A percentile compares a stretch with the other conserved stretches of the same genome.
These are phyloP conservation scores for sunflower (Helianthus annuus) DNA, from an alignment of 129 eudicot genomes.

Conservation along the genomic window DNA sequence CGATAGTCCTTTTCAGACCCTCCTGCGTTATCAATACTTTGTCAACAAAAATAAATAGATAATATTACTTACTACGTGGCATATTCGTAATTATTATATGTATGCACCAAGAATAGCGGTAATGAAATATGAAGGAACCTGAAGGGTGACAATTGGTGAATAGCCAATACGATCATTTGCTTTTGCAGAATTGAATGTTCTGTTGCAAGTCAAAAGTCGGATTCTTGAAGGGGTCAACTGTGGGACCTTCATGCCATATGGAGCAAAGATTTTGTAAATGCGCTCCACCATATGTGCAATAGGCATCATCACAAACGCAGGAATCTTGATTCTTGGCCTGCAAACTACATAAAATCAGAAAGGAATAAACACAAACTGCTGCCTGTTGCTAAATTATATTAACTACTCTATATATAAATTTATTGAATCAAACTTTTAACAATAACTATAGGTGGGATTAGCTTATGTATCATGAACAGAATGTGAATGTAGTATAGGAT, in stretches of 20 bases:
- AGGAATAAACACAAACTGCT: constrained; percentile 52
- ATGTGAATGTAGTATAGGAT: background rate
- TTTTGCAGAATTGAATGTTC: constrained; percentile 82
- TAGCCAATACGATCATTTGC: constrained; percentile 95
- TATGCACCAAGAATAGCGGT: constrained; percentile 4
- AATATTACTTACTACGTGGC: background rate
- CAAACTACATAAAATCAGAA: constrained; percentile 71
- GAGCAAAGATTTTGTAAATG: constrained; percentile 65
- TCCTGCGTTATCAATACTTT: constrained; percentile 58
- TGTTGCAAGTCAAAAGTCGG: constrained; percentile 73
- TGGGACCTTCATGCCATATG: constrained; percentile 94
- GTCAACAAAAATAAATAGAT: background rate
- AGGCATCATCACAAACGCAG: constrained; percentile 84
- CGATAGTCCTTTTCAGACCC: constrained; percentile 86
- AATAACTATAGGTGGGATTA: background rate
- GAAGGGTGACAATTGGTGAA: constrained; percentile 80
- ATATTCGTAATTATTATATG: constrained; percentile 5
- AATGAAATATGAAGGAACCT: constrained; percentile 46
- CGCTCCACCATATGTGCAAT: constrained; percentile 78
- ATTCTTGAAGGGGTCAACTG: constrained; percentile 97
- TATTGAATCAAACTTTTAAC: background rate
- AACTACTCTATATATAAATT: background rate
- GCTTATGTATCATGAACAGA: constrained; percentile 6
- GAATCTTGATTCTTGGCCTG: constrained; percentile 95
- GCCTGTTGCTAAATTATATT: constrained; percentile 25